These are phyloP conservation scores for Phlyctochytrium bullatum DNA, from an alignment of 192 early-diverging fungal species.

Conservation along the genomic window DNA sequence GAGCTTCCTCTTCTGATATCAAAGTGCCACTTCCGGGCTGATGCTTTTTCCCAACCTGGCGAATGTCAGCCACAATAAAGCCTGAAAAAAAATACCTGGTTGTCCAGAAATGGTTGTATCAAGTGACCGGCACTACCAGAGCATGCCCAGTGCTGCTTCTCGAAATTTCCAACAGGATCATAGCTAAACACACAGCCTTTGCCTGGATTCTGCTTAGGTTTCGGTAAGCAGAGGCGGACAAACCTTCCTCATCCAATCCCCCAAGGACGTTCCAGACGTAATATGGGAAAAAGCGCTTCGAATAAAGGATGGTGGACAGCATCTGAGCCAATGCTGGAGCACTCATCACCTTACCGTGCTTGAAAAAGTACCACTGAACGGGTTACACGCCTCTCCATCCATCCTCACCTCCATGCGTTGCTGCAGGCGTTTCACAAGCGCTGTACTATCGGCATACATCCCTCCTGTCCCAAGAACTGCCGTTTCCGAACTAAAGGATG, in stretches of 20 bases:
- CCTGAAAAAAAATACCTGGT: conserved; percentile 59
- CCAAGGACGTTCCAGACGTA: conserved; percentile 87
- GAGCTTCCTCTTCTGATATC: conserved; percentile 59
- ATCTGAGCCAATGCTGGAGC: conserved; percentile 87
- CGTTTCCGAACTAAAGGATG: conserved; percentile 64
- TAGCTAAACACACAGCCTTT: conserved; percentile 88
- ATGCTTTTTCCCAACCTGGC: too few species aligned
- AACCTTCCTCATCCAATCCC: conserved; percentile 84
- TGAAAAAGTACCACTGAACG: conserved; percentile 81
- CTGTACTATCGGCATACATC: conserved; percentile 85
- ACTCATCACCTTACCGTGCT: conserved; percentile 87
- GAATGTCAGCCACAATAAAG: too few species aligned
- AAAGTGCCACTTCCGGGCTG: conserved; percentile 31
- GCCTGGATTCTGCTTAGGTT: conserved; percentile 41
- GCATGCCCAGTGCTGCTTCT: conserved; percentile 71
- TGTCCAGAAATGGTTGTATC: conserved; percentile 97
- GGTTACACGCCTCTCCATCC: background rate
- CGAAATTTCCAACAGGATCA: conserved; percentile 90
- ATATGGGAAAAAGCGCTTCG: conserved; percentile 95
- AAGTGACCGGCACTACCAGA: conserved; percentile 84
- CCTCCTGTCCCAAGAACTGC: conserved; percentile 81
- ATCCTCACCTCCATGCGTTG: conserved; percentile 79
- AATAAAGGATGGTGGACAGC: conserved; percentile 89
- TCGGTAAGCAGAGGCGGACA: background rate
- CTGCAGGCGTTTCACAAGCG: conserved; percentile 75